Percentiles rank a stretch among this genome's conserved stretches.
Evolutionary conservation across 148 eudicot species (phyloP).

Genomic region (Mesembryanthemum crystallinum): DNA sequence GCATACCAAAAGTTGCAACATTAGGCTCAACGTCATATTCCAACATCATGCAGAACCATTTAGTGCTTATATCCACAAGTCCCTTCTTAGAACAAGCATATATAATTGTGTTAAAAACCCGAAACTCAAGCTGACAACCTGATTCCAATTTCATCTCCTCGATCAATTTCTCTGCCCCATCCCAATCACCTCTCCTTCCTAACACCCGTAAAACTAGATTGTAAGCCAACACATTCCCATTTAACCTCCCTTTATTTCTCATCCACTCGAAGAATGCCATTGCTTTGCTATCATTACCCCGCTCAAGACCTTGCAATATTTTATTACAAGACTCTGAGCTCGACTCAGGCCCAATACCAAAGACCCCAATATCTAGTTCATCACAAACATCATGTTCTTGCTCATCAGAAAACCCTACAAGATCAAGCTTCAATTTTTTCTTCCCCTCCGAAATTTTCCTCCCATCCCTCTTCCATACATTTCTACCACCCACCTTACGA

Average conservation of each 20-base stretch:
- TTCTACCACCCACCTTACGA: slow-evolving; percentile 26
- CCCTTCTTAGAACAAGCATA: slow-evolving; percentile 79
- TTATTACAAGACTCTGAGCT: slow-evolving; percentile 52
- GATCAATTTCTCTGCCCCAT: slow-evolving; percentile 56
- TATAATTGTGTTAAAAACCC: slow-evolving; percentile 77
- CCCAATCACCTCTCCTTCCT: slow-evolving; percentile 80
- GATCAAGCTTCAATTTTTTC: slow-evolving; percentile 14
- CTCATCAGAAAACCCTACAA: slow-evolving; percentile 5
- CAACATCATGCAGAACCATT: slow-evolving; percentile 80
- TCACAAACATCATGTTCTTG: slow-evolving; percentile 15
- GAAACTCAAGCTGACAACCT: slow-evolving; percentile 60
- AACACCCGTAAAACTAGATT: slow-evolving; percentile 67
- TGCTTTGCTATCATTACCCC: slow-evolving; percentile 44
- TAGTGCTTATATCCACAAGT: slow-evolving; percentile 51
- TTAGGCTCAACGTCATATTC: slow-evolving; percentile 65
- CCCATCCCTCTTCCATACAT: slow-evolving; percentile 42
- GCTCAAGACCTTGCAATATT: slow-evolving; percentile 60
- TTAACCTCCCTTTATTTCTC: slow-evolving; percentile 66
- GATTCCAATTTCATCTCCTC: slow-evolving; percentile 61
- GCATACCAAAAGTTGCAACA: slow-evolving; percentile 93
- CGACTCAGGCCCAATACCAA: slow-evolving; percentile 35
- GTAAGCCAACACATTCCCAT: slow-evolving; percentile 60
- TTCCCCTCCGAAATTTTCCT: slow-evolving; percentile 25
- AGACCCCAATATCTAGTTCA: slow-evolving; percentile 30
- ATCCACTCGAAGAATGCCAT: slow-evolving; percentile 72